Evolutionary conservation across 352 stramenopile species (phyloP).

Genomic region (Globisporangium radiosum): DNA sequence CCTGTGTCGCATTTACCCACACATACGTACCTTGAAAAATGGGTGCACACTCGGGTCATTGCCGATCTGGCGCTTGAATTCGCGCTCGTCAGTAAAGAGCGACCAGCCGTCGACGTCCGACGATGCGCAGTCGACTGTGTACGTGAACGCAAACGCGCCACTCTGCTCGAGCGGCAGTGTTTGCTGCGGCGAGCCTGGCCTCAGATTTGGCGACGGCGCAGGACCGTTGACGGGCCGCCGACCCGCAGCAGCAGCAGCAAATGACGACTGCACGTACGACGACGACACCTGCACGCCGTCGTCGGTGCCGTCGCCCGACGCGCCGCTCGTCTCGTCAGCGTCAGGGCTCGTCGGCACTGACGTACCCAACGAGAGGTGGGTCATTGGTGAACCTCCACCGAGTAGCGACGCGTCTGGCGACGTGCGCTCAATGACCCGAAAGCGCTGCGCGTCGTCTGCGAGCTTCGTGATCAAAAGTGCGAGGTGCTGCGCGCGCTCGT

Average conservation of each 20-base stretch:
- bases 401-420: background rate
- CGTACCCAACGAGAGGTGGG: slow-evolving; percentile 2
- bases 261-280: background rate
- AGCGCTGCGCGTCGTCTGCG: slow-evolving; percentile 52
- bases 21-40: slow-evolving; percentile 52
- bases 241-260: background rate
- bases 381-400: background rate
- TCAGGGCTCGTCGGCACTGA: background rate
- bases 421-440: slow-evolving; percentile 22
- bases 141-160: slow-evolving; percentile 65
- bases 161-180: slow-evolving; percentile 39
- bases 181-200: slow-evolving; percentile 19
- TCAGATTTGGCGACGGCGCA: slow-evolving; percentile 33
- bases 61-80: slow-evolving; percentile 78
- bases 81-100: slow-evolving; percentile 61
- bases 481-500: slow-evolving; percentile 46
- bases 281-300: background rate
- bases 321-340: background rate
- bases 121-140: slow-evolving; percentile 30
- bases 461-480: slow-evolving; percentile 44
- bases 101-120: slow-evolving; percentile 68
- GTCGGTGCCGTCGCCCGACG: slow-evolving; percentile 5
- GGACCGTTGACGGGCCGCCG: slow-evolving; percentile 16
- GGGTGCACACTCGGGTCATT: slow-evolving; percentile 44
- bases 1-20: too few relatives aligned